Conservation (phyloP, 73 alveolate species). For the Chromera velia region DNA sequence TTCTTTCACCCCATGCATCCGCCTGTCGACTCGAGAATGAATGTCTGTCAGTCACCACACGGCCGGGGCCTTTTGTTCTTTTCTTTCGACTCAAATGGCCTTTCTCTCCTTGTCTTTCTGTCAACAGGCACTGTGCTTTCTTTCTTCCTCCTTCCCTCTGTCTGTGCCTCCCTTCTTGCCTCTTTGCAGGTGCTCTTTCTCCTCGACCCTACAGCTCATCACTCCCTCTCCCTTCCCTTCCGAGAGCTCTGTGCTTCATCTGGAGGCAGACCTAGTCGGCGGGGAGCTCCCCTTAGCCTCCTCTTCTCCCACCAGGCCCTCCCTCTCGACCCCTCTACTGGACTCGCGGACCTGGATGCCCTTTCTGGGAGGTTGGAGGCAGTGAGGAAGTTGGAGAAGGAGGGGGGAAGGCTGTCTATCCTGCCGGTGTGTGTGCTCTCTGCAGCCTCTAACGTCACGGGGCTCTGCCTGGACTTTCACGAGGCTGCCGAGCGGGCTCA, state of each 20-base stretch:
- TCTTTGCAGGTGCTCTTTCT: slow-evolving; percentile 8
- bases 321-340: no score
- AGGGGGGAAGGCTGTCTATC: not conserved
- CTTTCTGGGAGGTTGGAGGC: no score
- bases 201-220: slow-evolving; percentile 31
- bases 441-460: slow-evolving; percentile 35
- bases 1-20: no score
- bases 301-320: no score
- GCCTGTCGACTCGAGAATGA: not conserved
- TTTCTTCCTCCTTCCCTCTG: not conserved
- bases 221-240: slow-evolving; percentile 26
- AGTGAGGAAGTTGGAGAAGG: no score
- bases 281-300: no score
- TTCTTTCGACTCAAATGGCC: no score
- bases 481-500: no score
- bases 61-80: not conserved
- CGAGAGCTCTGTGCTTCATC: slow-evolving; percentile 9
- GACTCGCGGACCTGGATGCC: no score
- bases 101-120: no score
- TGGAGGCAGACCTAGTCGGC: no score
- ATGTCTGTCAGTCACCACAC: slow-evolving; percentile 17
- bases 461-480: not conserved
- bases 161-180: slow-evolving; percentile 3
- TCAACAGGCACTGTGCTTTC: not conserved
- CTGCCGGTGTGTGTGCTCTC: slow-evolving; percentile 18